These are phyloP conservation scores for Hymenoscyphus fraxineus DNA, from an alignment of 2,329 filamentous ascomycete species.

Conservation along the genomic window DNA sequence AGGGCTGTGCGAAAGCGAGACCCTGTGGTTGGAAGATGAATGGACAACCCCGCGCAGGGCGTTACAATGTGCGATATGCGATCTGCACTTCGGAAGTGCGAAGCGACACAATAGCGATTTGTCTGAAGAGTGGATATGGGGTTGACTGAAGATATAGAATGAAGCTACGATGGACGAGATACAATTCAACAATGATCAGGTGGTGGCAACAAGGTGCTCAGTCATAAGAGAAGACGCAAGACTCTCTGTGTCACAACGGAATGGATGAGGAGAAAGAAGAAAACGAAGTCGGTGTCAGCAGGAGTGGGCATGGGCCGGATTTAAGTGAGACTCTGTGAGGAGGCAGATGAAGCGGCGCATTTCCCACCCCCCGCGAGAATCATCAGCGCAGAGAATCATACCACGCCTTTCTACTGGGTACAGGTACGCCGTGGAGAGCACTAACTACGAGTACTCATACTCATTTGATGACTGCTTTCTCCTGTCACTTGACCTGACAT, in stretches of 20 bases:
- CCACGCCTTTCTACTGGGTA: neutral
- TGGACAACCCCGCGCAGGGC: conserved; percentile 8
- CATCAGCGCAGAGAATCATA: neutral
- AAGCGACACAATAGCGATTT: neutral
- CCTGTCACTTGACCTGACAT: neutral
- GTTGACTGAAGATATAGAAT: neutral
- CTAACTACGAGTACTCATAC: neutral
- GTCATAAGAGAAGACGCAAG: conserved; percentile 1
- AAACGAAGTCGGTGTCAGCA: conserved; percentile 26
- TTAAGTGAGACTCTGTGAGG: conserved; percentile 18
- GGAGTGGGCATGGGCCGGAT: conserved; percentile 29
- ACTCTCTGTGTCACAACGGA: conserved; percentile 8
- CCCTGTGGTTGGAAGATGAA: conserved; percentile 8
- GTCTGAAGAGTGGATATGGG: neutral
- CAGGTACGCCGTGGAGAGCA: neutral
- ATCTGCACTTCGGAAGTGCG: neutral
- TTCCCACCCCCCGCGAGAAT: neutral
- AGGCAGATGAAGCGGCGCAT: neutral
- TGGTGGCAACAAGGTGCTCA: neutral
- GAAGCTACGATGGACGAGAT: neutral
- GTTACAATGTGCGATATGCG: neutral
- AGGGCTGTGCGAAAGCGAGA: conserved; percentile 12
- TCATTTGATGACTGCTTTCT: neutral
- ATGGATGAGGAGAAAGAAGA: conserved; percentile 7
- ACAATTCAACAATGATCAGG: neutral